Base-by-base conservation (phyloP, 768 basidiomycete species). In the Lactarius sanguifluus region DNA sequence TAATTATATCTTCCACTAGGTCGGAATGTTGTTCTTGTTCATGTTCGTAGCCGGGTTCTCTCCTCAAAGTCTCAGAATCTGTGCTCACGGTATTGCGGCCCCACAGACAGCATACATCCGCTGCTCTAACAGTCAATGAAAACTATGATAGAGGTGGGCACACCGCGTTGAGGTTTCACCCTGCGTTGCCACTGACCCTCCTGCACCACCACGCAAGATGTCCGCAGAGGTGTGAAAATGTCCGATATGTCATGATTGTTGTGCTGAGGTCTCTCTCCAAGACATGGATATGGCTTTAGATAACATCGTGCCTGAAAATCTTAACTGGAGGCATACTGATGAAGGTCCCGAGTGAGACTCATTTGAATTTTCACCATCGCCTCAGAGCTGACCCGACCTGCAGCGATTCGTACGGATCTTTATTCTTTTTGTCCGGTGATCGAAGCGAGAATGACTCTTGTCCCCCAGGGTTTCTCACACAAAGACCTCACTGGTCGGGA, bases 271-370 rank as follows among this genome's bases (percentile, higher is more conserved):
- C 25, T 34, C 18, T 40, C 50, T 16, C 1, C 65, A 66, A 91
- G 95, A 97, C 74, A 96, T 97, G 94, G 88, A 92, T 72, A 96
- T 96, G 92, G 92, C 92, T 5, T 79, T 97, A 23, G 95, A 97
- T 77, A 82, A 78, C 38, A 86, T 97, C 66, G 93, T 98, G 1
- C 95, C 95, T 0, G 94, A 97, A 74, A 81, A 74, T 16, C 79
- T 96, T 16, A 77, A 85, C 60, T 96, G 94, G 94, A 79, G 79
- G 45, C 95, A 97, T 75, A 92, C 87, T 0, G 93, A 94, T 73
- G 95, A 98, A 80, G 94, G 94, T 25, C 91, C 88, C 56, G 94
- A 96, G 93, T 94, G 74, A 78, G 88, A 52, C 25, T 25, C 10
- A 4, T 56, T 38, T 13, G 3, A 23, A 45, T 38, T 52, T 40